Evolutionary conservation across 1,284 basidiomycete genomes (phyloP), one percentile per base, ranked within the genome.

Genomic region (Heliocybe sulcata): DNA sequence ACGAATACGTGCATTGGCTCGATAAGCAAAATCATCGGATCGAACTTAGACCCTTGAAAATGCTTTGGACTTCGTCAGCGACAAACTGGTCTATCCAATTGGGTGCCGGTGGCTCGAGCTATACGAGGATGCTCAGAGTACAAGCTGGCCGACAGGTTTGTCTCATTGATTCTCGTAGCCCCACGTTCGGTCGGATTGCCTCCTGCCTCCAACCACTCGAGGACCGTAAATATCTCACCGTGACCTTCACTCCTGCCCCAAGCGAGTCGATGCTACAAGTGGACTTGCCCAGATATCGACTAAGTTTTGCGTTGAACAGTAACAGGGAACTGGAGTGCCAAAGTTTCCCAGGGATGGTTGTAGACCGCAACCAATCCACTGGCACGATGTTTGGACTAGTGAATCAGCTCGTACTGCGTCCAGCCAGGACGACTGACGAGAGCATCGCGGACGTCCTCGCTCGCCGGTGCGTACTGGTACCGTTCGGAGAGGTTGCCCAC

Each of bases 321-420:
- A 52, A 55, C 2, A 42, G 54, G 14, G 53, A 63, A 20, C 55
- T 76, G 14, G 67, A 72, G 42, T 76, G 67, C 16, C 60, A 55
- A 3, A 71, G 71, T 48, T 59, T 73, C n/a, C 68, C 65, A 6
- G 67, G 64, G 4, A 70, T 74, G 60, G 57, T 71, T 10, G 59
- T 76, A 4, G 69, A 73, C 51, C 12, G 52, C 0, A 53, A 63
- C 38, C 74, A 75, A 56, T 72, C 68, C 0, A 58, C 62, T 2
- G 72, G 72, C 1, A 71, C 72, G 0, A 60, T 77, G 56, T 63
- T 73, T 31, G 76, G 76, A 6, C 59, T 81, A 4, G 42, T 52
- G 2, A 74, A 66, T 53, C 68, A 70, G 50, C 68, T 80, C 0
- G 65, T 79, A 2, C 67, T 81, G 20, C 61, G 69, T 0, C 65